Evolutionary conservation across 2,329 filamentous ascomycete species (phyloP), one percentile per base, ranked within the genome.

Genomic region (Phyllosticta paracitricarpa): DNA sequence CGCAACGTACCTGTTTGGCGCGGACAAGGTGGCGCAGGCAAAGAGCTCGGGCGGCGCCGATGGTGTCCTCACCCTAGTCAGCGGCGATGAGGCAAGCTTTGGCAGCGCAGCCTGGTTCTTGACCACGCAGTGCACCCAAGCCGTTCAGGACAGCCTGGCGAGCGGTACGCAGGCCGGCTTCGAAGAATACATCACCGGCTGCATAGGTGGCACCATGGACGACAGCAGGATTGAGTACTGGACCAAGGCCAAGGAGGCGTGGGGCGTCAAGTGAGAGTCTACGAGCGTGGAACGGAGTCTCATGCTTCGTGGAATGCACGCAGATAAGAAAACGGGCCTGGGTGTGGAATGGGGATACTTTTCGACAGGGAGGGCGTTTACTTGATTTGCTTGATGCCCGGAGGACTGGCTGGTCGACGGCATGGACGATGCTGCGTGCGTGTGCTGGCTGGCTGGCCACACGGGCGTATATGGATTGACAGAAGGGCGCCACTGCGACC

Each of bases 101-200:
- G 84, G 76, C 0, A 81, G 77, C 14, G 85, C 79, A 2, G 81
- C 82, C 7, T 88, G 85, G 85, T 88, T 82, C 67, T 68, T 86
- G 57, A 78, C 70, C 12, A 81, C 76, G 0, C 76, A 85, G 68
- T 88, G 85, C 68, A 68, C 65, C 1, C 66, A 68, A 0, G 70
- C 67, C n/a, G 74, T 82, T 26, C 72, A 78, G 58, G 51, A 67
- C 2, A 76, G 71, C 2, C 68, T 87, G 59, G 73, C 75, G 59
- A 67, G 67, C n/a, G 81, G 79, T 0, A 76, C 75, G 0, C 67
- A 78, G 66, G 72, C 69, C 0, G 84, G 82, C 0, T 87, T 79
- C 75, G 64, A 75, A 61, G 71, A 68, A 24, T 87, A 84, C 71
- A 70, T 87, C 63, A 78, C 53, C 1, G 25, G 12, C 9, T 62